Evolutionary conservation across 1,284 basidiomycete species (phyloP).

Genomic region (Trichosporon sp.): DNA sequence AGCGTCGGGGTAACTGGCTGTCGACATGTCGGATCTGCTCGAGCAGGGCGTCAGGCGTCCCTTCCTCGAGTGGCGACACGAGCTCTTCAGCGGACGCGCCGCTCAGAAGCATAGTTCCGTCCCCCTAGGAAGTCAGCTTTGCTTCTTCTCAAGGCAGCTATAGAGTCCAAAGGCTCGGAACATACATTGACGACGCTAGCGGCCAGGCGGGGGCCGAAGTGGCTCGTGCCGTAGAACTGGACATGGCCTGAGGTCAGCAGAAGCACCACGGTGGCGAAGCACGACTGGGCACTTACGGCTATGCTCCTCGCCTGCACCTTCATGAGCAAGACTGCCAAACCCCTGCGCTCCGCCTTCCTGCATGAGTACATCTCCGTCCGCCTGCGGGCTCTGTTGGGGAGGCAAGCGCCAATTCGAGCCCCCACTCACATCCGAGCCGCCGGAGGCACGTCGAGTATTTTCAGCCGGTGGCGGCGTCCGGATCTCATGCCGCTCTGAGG

Average conservation of each 20-base stretch:
- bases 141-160: too few species aligned
- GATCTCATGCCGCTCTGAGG: conserved; percentile 11
- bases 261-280: too few species aligned
- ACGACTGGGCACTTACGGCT: conserved; percentile 7
- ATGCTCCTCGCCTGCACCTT: conserved; percentile 15
- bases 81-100: conserved; percentile 19
- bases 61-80: conserved; percentile 9
- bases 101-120: conserved; percentile 8
- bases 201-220: conserved; percentile 28
- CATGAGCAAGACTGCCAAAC: conserved; percentile 21
- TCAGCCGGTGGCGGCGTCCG: conserved; percentile 2
- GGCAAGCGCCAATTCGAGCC: conserved; percentile 1
- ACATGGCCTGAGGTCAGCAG: conserved; percentile 20
- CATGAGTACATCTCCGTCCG: conserved; percentile 20
- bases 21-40: conserved; percentile 25
- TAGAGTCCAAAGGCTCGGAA: neutral
- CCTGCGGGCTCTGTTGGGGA: neutral
- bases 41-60: conserved; percentile 8
- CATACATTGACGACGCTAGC: conserved; percentile 22
- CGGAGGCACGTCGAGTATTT: neutral
- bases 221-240: conserved; percentile 30
- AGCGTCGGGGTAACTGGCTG: conserved; percentile 20
- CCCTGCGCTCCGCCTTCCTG: conserved; percentile 26
- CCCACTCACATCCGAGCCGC: neutral
- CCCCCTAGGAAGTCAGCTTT: neutral